Evolutionary conservation across 2,329 filamentous ascomycete genomes (phyloP).

Genomic region (Neofusicoccum umdonicola): DNA sequence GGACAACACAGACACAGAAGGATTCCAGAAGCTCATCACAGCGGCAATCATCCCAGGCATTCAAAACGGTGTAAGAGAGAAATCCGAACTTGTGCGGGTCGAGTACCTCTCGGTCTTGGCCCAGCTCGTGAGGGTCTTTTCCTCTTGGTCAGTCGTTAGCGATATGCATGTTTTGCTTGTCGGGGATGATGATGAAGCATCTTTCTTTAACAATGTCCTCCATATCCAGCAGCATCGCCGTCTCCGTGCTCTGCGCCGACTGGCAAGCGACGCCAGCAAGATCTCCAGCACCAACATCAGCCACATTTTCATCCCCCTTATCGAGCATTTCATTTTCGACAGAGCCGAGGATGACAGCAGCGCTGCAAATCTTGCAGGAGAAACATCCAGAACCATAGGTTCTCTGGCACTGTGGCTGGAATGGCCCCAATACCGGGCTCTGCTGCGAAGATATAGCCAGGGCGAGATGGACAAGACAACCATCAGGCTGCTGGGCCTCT

Average conservation of each 20-base stretch:
- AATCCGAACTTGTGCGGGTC: constrained; percentile 78
- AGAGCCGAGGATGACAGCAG: constrained; percentile 72
- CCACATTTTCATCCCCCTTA: constrained; percentile 82
- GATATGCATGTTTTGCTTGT: constrained; percentile 72
- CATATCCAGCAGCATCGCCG: constrained; percentile 87
- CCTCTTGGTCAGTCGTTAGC: constrained; percentile 66
- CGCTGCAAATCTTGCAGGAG: constrained; percentile 78
- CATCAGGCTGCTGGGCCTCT: constrained; percentile 74
- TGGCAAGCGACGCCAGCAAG: constrained; percentile 67
- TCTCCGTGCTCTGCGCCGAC: constrained; percentile 74
- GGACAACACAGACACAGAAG: constrained; percentile 44
- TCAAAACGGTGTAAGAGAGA: constrained; percentile 70
- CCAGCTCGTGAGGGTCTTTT: constrained; percentile 69
- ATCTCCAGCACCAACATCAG: constrained; percentile 76
- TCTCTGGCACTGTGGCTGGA: constrained; percentile 72
- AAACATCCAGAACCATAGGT: constrained; percentile 79
- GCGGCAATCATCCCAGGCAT: constrained; percentile 71
- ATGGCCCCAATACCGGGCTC: constrained; percentile 85
- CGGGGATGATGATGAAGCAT: constrained; percentile 71
- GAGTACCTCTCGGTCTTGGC: constrained; percentile 81
- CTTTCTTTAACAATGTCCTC: constrained; percentile 90
- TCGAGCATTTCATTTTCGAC: constrained; percentile 93
- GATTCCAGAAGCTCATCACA: constrained; percentile 60
- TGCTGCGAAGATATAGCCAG: constrained; percentile 80
- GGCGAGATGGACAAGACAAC: constrained; percentile 82